Base-by-base conservation (phyloP, 306 rosid genomes). In the Carpinus fangiana region DNA sequence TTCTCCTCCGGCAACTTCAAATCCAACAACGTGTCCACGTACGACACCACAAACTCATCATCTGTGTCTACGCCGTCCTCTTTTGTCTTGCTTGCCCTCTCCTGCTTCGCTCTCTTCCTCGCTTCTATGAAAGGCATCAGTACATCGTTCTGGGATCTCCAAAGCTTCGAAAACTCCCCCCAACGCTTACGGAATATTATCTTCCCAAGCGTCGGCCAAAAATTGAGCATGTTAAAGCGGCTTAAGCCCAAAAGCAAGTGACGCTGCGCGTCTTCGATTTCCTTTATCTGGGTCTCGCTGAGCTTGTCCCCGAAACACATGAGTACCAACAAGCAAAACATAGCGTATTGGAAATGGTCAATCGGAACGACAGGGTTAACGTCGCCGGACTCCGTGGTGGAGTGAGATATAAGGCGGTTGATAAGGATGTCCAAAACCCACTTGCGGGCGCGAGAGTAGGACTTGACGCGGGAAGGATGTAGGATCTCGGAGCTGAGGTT, bases 81-180 rank as follows among this genome's bases (percentile, higher is more conserved):
- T 66, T 18, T 18, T 0, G 13, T 46, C 20, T 62, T 74, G 16
- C 52, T 59, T n/a, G 9, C 1, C 74, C 66, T 80, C 50, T 74
- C 89, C 73, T 70, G 60, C 80, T 82, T 86, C 10, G 12, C 23
- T 72, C 77, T 86, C 70, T 70, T 80, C 73, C 87, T 18, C n/a
- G 84, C 87, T 10, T 80, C 53, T 43, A 86, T 83, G 21, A 70
- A 28, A 48, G 87, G 89, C 67, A 80, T 50, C 73, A 80, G 47
- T 47, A 77, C 73, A 9, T 56, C 75, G 17, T 74, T 71, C 36
- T 26, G 85, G 2, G 83, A 79, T 70, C 36, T 83, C 11, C 77
- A 13, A 1, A 77, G 64, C 26, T 80, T 2, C 13, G 14, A 48
- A 2, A 48, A 48, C 52, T 9, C 14, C 52, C 11, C 52, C 52